Conservation (phyloP, 371 early-diverging fungal genomes). For the Mycotypha africana region DNA sequence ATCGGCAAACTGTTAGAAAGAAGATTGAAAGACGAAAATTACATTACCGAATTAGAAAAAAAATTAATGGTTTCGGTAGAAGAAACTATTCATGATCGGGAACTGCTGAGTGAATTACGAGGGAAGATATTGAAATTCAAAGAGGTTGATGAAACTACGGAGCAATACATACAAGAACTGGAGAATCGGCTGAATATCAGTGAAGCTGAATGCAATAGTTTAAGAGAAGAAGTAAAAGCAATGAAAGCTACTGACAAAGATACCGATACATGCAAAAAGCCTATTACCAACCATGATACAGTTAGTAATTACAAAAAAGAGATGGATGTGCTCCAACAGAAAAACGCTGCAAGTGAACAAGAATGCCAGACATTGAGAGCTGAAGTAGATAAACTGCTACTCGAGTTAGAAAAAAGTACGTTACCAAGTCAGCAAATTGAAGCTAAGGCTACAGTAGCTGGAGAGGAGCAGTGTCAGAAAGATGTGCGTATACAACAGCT, state of each 20-base stretch:
- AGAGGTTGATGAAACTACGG: conserved; percentile 31
- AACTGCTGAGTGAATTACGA: conserved; percentile 23
- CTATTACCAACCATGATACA: conserved; percentile 13
- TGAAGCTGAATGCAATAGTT: conserved; percentile 2
- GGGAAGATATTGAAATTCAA: conserved; percentile 22
- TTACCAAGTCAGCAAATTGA: not conserved
- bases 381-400: conserved; percentile 28
- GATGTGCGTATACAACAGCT: no score
- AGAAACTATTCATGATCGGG: conserved; percentile 22
- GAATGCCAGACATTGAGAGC: conserved; percentile 10
- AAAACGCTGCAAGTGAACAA: no score
- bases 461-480: not conserved
- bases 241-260: conserved; percentile 13
- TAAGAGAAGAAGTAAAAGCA: conserved; percentile 2
- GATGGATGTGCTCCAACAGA: conserved; percentile 23
- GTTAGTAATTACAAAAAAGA: conserved; percentile 27
- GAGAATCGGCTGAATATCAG: conserved; percentile 21
- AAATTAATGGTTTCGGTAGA: conserved; percentile 29
- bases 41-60: conserved; percentile 39
- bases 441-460: not conserved
- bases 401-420: conserved; percentile 2
- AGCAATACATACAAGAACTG: conserved; percentile 29
- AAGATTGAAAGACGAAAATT: conserved; percentile 30
- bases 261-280: conserved; percentile 3
- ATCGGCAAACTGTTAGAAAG: conserved; percentile 20